Evolutionary conservation across 177 flowering plant species (phyloP).

Genomic region (Vitis hybrid): DNA sequence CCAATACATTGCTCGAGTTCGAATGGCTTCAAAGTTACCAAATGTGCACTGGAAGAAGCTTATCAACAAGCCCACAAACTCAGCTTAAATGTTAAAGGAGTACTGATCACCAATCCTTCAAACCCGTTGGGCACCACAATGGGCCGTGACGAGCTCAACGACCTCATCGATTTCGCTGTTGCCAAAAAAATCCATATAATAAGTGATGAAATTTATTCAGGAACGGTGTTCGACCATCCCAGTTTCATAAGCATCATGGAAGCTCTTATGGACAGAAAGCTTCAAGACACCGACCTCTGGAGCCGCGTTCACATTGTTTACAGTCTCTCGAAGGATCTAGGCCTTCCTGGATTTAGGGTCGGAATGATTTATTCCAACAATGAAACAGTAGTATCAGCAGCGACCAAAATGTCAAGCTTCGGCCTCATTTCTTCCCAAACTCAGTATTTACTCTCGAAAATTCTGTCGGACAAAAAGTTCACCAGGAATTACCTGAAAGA

Average conservation of each 20-base stretch:
- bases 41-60: constrained; percentile 46
- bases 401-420: constrained; percentile 81
- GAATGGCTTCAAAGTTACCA: constrained; percentile 42
- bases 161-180: constrained; percentile 34
- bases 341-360: constrained; percentile 65
- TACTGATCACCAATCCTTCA: constrained; percentile 56
- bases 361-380: constrained; percentile 62
- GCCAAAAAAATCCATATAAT: constrained; percentile 44
- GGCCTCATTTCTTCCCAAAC: constrained; percentile 74
- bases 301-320: constrained; percentile 50
- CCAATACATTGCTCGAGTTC: constrained; percentile 52
- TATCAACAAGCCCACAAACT: constrained; percentile 34
- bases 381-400: constrained; percentile 39
- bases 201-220: constrained; percentile 68
- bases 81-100: constrained; percentile 44
- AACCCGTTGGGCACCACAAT: constrained; percentile 63
- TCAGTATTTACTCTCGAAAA: constrained; percentile 43
- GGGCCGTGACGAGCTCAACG: constrained; percentile 37
- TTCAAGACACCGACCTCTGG: constrained; percentile 21
- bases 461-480: constrained; percentile 47
- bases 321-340: constrained; percentile 67
- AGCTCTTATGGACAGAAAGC: constrained; percentile 27
- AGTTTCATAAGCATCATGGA: constrained; percentile 40
- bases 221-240: constrained; percentile 50
- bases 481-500: constrained; percentile 27